phyloP scores from a whole-genome alignment of 2,329 filamentous ascomycete genomes.

The Fusarium solani-melongenae region DNA sequence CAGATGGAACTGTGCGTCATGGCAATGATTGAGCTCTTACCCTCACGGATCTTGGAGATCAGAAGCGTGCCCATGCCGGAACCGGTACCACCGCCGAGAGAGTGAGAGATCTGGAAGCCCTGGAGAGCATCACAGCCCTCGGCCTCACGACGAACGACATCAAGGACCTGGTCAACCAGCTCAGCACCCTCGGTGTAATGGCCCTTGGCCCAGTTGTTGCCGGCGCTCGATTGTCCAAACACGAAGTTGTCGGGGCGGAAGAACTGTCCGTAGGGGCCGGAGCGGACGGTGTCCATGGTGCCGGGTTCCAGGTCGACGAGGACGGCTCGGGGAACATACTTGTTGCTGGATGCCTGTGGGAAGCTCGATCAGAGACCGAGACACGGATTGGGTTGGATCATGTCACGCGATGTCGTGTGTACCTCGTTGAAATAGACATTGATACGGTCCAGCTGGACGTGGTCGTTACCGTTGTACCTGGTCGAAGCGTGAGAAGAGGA shows the following conservation, averaged over 20 bases:
- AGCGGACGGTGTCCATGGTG: neutral
- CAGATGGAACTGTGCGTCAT: neutral
- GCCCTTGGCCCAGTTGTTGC: constrained; percentile 1
- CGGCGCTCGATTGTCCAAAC: neutral
- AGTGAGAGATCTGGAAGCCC: neutral
- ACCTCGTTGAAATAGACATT: constrained; percentile 1
- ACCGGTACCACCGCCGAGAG: neutral
- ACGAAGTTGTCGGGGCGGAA: neutral
- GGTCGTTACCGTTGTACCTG: neutral
- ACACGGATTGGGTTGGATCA: neutral
- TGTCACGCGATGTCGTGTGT: neutral
- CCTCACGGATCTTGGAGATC: neutral
- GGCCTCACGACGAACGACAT: neutral
- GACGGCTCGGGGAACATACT: neutral
- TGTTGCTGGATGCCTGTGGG: neutral
- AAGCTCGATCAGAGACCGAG: neutral
- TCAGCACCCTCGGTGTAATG: neutral
- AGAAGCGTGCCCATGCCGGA: neutral
- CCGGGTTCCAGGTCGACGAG: neutral
- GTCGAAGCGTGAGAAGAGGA: neutral
- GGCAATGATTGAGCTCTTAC: neutral
- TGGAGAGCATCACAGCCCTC: neutral
- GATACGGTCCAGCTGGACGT: neutral
- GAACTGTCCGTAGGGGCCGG: neutral
- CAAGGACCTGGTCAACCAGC: neutral